phyloP scores from a whole-genome alignment of 441 rosid species.

The Jatropha podagrica region DNA sequence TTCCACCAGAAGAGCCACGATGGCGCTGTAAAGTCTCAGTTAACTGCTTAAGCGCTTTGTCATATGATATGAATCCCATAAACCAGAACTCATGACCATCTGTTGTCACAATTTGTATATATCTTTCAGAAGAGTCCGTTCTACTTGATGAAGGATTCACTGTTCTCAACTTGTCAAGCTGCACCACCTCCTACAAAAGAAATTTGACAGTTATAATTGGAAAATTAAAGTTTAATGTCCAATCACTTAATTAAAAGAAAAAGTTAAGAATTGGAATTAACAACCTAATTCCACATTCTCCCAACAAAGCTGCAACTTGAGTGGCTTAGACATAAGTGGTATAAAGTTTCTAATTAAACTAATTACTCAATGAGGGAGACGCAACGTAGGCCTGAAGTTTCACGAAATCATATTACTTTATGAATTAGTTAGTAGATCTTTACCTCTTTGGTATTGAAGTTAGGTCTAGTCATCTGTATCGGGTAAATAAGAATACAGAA shows the following conservation, averaged over 20 bases:
- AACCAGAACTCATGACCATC: slow-evolving; percentile 85
- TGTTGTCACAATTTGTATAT: slow-evolving; percentile 51
- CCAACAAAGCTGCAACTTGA: background rate
- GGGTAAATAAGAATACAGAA: background rate
- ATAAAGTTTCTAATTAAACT: background rate
- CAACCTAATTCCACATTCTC: background rate
- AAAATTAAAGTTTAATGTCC: background rate
- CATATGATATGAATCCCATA: slow-evolving; percentile 76
- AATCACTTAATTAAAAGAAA: background rate
- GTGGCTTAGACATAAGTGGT: background rate
- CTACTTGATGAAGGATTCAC: slow-evolving; percentile 58
- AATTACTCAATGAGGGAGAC: background rate
- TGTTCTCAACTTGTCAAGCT: slow-evolving; percentile 48
- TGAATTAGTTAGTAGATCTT: background rate
- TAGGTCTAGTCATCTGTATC: no score
- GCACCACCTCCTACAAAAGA: slow-evolving; percentile 58
- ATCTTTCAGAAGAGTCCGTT: slow-evolving; percentile 57
- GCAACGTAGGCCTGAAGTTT: background rate
- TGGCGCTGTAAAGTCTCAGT: slow-evolving; percentile 37
- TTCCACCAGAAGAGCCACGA: slow-evolving; percentile 14
- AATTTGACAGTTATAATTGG: background rate
- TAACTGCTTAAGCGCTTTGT: slow-evolving; percentile 66
- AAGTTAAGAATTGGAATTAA: background rate
- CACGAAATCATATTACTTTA: background rate
- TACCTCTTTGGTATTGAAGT: background rate